Base-by-base conservation (phyloP, 768 basidiomycete genomes). In the Tulasnella sp. region DNA sequence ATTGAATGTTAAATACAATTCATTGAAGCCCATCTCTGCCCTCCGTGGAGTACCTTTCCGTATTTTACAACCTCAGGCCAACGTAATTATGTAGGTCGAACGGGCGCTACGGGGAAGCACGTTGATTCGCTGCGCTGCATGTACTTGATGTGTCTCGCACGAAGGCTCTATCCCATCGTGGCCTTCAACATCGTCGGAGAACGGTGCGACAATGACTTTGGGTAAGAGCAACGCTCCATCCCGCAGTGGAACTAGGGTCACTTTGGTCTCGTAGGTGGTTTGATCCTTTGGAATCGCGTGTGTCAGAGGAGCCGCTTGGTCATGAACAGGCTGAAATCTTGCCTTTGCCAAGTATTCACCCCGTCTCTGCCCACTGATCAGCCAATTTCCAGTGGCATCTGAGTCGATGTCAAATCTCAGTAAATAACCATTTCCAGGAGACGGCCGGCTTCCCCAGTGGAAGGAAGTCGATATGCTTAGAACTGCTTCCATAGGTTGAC, bases 231-330 rank as follows among this genome's bases (percentile, higher is more conserved):
- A 84, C 74, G 90, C 85, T 17, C 95, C 94, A 66, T 95, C 88
- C 76, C 90, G 90, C 35, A 98, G 81, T 0, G 95, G 91, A 75
- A 98, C 88, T n/a, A 98, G 81, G 0, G 90, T 91, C 67, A 96
- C 81, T 2, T 86, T 85, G 0, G 89, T 81, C 1, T 84, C 82
- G 73, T 88, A 82, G 0, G 86, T 87, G 39, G 80, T 82, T 16
- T 84, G 87, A 72, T 92, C 87, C 92, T 94, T 52, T 16, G 52
- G 42, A 7, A 9, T 3, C 22, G n/a, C 3, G 12, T 7, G 35
- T 37, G 3, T 71, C 5, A 41, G 67, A 5, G 66, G 17, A 70
- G 26, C 8, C 63, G 40, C n/a, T 11, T 0, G 35, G 32, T 64
- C 29, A 42, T 9, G 29, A 32, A 19, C 42, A 22, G 1, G 22